Percentiles rank a stretch among this genome's conserved stretches.
Evolutionary conservation across 2,329 filamentous ascomycete genomes (phyloP).

Genomic region (Rachicladosporium sp.): DNA sequence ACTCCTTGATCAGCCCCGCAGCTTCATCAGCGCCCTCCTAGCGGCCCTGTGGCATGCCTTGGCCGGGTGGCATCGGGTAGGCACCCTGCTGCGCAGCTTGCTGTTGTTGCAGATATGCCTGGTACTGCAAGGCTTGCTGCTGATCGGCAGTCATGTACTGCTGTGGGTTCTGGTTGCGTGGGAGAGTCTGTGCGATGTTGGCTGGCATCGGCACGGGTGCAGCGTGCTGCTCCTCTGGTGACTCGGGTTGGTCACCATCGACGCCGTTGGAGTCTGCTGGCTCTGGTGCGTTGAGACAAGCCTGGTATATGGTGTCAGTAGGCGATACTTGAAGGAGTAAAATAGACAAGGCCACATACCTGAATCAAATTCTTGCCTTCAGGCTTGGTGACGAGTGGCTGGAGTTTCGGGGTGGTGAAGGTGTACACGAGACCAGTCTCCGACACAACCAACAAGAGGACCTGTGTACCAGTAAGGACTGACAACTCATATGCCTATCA

Average conservation of each 20-base stretch:
- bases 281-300: constrained; percentile 92
- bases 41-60: constrained; percentile 21
- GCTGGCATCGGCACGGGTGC: constrained; percentile 28
- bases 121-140: constrained; percentile 27
- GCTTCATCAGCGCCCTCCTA: constrained; percentile 8
- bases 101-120: constrained; percentile 27
- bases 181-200: constrained; percentile 21
- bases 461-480: constrained; percentile 94
- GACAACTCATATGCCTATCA: constrained; percentile 87
- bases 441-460: constrained; percentile 88
- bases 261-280: constrained; percentile 59
- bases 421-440: constrained; percentile 97
- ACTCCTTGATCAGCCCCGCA: no score
- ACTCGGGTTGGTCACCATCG: constrained; percentile 48
- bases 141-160: constrained; percentile 27
- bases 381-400: constrained; percentile 93
- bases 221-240: constrained; percentile 76
- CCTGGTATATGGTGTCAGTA: constrained; percentile 40
- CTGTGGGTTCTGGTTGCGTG: constrained; percentile 16
- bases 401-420: constrained; percentile 95
- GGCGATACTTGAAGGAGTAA: constrained; percentile 13
- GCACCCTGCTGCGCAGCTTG: constrained; percentile 23
- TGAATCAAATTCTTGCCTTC: constrained; percentile 99
- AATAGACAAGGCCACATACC: constrained; percentile 36
- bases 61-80: constrained; percentile 26